phyloP scores from a whole-genome alignment of 352 stramenopile species.

The Lagenidium giganteum region DNA sequence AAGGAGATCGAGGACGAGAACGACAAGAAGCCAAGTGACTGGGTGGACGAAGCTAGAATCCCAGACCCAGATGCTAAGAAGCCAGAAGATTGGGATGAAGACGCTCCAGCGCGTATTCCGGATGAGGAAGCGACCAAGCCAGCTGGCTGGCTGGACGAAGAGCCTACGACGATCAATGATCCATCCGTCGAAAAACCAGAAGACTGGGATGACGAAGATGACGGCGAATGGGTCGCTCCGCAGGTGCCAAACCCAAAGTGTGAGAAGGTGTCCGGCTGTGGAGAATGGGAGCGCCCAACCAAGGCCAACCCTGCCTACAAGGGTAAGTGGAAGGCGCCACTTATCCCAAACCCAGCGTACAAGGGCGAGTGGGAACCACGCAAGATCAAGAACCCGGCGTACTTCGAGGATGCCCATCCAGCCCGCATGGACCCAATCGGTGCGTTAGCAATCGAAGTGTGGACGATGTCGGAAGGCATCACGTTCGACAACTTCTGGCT shows the following conservation, averaged over 20 bases:
- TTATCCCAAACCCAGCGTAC: slow-evolving; percentile 92
- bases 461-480: slow-evolving; percentile 87
- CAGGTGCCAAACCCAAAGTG: slow-evolving; percentile 90
- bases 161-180: slow-evolving; percentile 75
- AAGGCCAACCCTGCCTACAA: slow-evolving; percentile 91
- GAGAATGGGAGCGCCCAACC: slow-evolving; percentile 83
- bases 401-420: slow-evolving; percentile 81
- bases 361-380: slow-evolving; percentile 88
- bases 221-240: slow-evolving; percentile 88
- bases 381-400: slow-evolving; percentile 88
- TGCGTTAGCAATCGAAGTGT: slow-evolving; percentile 89
- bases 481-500: slow-evolving; percentile 93
- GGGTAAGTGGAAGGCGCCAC: slow-evolving; percentile 88
- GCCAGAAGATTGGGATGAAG: slow-evolving; percentile 92
- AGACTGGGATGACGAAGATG: slow-evolving; percentile 93
- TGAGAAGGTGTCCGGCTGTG: slow-evolving; percentile 77
- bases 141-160: slow-evolving; percentile 87
- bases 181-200: slow-evolving; percentile 76
- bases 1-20: slow-evolving; percentile 91
- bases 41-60: slow-evolving; percentile 89
- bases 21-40: slow-evolving; percentile 91
- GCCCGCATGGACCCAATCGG: slow-evolving; percentile 84
- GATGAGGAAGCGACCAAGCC: slow-evolving; percentile 88
- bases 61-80: slow-evolving; percentile 83
- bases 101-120: slow-evolving; percentile 77